phyloP scores from a whole-genome alignment of 1,284 basidiomycete genomes.

The Cerrena zonata region DNA sequence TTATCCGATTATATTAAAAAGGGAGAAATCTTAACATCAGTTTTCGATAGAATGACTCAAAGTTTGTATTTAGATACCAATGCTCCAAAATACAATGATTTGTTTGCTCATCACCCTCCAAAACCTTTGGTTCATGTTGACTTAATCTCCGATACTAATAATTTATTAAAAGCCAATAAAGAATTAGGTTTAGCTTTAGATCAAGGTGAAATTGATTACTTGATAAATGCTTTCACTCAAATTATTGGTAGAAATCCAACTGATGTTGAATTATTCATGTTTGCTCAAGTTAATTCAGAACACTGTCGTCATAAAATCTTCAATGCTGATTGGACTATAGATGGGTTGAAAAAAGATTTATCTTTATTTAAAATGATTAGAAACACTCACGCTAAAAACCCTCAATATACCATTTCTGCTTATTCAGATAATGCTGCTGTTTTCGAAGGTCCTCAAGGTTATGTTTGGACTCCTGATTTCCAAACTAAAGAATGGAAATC shows the following conservation, averaged over 20 bases:
- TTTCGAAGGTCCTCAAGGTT: slow-evolving; percentile 85
- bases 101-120: slow-evolving; percentile 70
- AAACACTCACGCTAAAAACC: slow-evolving; percentile 83
- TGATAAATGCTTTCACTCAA: slow-evolving; percentile 78
- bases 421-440: slow-evolving; percentile 99
- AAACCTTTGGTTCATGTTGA: slow-evolving; percentile 53
- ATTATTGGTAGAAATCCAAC: slow-evolving; percentile 79
- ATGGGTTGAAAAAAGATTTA: slow-evolving; percentile 60
- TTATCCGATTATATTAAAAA: slow-evolving; percentile 39
- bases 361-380: slow-evolving; percentile 97
- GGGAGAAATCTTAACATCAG: slow-evolving; percentile 43
- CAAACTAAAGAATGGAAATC: slow-evolving; percentile 48
- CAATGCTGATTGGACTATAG: slow-evolving; percentile 94
- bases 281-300: slow-evolving; percentile 99
- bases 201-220: slow-evolving; percentile 86
- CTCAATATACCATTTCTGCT: slow-evolving; percentile 83
- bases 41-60: slow-evolving; percentile 90
- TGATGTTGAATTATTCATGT: slow-evolving; percentile 99
- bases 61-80: slow-evolving; percentile 95
- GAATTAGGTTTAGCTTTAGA: slow-evolving; percentile 88
- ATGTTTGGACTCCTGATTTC: slow-evolving; percentile 41
- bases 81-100: slow-evolving; percentile 58
- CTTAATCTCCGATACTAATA: slow-evolving; percentile 39
- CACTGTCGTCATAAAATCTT: slow-evolving; percentile 99
- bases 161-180: slow-evolving; percentile 75